phyloP scores from a whole-genome alignment of 2,329 filamentous ascomycete genomes.

The Talaromyces sp. region DNA sequence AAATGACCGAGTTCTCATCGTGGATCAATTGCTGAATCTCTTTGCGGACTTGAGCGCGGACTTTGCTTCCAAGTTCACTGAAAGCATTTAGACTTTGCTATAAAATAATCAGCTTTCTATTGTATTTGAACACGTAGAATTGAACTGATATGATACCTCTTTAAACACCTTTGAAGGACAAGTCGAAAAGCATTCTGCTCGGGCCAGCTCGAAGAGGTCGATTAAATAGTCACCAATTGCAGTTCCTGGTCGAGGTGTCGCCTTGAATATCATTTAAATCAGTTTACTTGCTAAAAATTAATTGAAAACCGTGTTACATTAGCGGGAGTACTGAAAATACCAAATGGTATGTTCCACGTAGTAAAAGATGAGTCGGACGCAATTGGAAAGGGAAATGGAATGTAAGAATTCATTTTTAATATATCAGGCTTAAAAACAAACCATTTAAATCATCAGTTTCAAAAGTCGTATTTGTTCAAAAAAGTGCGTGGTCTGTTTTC shows the following conservation, averaged over 20 bases:
- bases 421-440: background rate
- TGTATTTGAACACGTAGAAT: background rate
- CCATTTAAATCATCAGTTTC: too few relatives aligned
- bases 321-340: conserved; percentile 40
- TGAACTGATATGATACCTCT: background rate
- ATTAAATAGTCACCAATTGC: conserved; percentile 47
- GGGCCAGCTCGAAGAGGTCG: conserved; percentile 27
- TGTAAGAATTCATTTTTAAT: background rate
- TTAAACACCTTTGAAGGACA: background rate
- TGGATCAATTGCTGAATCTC: background rate
- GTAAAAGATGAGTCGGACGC: conserved; percentile 34
- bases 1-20: background rate
- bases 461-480: background rate
- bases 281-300: background rate
- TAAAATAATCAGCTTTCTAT: conserved; percentile 21
- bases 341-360: conserved; percentile 49
- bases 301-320: conserved; percentile 21
- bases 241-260: conserved; percentile 42
- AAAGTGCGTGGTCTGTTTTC: background rate
- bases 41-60: background rate
- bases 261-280: background rate
- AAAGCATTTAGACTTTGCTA: conserved; percentile 44
- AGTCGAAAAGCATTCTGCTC: background rate
- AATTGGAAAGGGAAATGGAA: background rate
- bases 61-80: conserved; percentile 33